Percentiles rank a stretch among this genome's conserved stretches.
Conservation (phyloP, 2,329 filamentous ascomycete species). For the Clarireedia homoeocarpa region DNA sequence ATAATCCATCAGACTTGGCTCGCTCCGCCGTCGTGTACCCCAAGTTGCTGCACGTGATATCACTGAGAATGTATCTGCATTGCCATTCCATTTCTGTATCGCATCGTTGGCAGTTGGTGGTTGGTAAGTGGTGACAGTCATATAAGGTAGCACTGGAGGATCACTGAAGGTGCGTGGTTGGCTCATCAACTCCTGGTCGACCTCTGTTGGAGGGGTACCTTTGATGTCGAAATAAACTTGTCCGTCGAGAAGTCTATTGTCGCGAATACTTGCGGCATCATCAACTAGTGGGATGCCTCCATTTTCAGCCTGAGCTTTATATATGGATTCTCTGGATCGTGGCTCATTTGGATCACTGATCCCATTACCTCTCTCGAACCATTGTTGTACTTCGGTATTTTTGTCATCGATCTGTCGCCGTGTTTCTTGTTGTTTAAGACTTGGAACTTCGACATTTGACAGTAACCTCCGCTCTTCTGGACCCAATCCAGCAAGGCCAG, state of each 20-base stretch:
- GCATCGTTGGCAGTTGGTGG: conserved; percentile 41
- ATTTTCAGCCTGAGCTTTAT: conserved; percentile 14
- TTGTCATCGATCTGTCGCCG: conserved; percentile 23
- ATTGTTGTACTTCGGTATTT: conserved; percentile 29
- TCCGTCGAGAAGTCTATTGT: conserved; percentile 26
- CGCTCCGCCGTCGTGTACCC: conserved; percentile 59
- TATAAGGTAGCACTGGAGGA: conserved; percentile 29
- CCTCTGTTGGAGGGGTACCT: conserved; percentile 16
- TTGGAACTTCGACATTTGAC: conserved; percentile 19
- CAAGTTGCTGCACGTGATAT: conserved; percentile 59
- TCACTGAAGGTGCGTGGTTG: conserved; percentile 30
- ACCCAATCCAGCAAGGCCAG: conserved; percentile 24
- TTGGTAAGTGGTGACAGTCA: conserved; percentile 33
- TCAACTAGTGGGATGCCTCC: conserved; percentile 21
- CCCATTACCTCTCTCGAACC: conserved; percentile 24
- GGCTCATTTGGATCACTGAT: conserved; percentile 18
- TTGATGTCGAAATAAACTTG: conserved; percentile 26
- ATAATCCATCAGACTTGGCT: conserved; percentile 49
- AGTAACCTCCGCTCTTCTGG: conserved; percentile 24
- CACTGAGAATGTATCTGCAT: conserved; percentile 44
- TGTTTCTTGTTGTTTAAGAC: conserved; percentile 28
- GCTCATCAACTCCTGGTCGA: conserved; percentile 23
- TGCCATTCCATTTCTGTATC: conserved; percentile 37
- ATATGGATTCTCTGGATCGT: conserved; percentile 16
- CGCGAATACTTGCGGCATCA: conserved; percentile 26